Evolutionary conservation across 2,329 filamentous ascomycete genomes (phyloP).

Genomic region (Sordariomycetes sp.): DNA sequence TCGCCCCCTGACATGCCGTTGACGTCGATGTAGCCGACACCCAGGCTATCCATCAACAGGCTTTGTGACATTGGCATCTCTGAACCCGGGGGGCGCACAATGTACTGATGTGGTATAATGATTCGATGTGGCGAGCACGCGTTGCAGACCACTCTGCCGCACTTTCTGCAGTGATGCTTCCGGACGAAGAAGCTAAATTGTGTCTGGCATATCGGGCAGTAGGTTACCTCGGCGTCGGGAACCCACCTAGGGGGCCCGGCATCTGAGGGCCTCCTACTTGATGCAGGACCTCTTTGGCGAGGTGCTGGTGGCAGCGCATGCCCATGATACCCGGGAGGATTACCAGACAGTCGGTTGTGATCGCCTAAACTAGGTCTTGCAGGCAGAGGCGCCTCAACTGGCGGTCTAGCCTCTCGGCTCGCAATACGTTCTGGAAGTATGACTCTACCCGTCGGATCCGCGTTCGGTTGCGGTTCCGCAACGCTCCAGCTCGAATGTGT

Average conservation of each 20-base stretch:
- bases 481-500: too few species aligned
- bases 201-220: conserved; percentile 75
- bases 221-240: conserved; percentile 71
- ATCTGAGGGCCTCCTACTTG: conserved; percentile 15
- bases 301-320: too few species aligned
- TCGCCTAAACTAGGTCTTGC: too few species aligned
- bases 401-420: too few species aligned
- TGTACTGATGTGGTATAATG: conserved; percentile 87
- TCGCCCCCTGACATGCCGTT: conserved; percentile 43
- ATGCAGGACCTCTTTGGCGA: too few species aligned
- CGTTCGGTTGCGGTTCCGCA: too few species aligned
- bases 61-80: conserved; percentile 27
- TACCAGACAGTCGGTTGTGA: too few species aligned
- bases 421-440: too few species aligned
- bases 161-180: conserved; percentile 95
- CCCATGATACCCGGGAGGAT: too few species aligned
- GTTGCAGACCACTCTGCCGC: conserved; percentile 83
- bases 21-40: conserved; percentile 30
- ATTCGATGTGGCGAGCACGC: conserved; percentile 90
- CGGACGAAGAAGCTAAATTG: conserved; percentile 79
- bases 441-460: too few species aligned
- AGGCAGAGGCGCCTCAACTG: too few species aligned
- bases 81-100: conserved; percentile 63
- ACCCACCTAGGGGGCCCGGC: conserved; percentile 73
- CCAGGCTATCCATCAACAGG: conserved; percentile 27